These are phyloP conservation scores for Ophiostoma sp. DNA, from an alignment of 2,329 filamentous ascomycete species.

Conservation along the genomic window DNA sequence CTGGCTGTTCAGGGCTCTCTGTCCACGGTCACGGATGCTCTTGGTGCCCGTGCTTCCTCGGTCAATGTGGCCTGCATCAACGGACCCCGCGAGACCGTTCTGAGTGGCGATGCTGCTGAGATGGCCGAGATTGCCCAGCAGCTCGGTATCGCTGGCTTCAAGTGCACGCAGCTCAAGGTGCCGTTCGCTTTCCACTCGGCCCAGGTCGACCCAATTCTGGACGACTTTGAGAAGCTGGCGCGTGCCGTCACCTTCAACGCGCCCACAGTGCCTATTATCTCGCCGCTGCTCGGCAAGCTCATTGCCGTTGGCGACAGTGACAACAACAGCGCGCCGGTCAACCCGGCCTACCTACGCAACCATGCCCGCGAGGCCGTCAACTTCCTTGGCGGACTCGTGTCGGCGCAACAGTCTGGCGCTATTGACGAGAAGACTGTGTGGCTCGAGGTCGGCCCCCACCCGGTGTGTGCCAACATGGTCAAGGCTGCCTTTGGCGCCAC, in stretches of 20 bases:
- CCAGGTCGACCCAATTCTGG: constrained; percentile 56
- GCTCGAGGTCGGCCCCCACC: constrained; percentile 74
- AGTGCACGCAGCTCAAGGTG: constrained; percentile 49
- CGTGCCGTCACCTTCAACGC: constrained; percentile 41
- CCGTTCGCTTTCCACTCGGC: constrained; percentile 57
- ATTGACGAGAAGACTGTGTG: constrained; percentile 68
- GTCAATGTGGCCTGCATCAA: constrained; percentile 71
- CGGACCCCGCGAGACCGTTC: constrained; percentile 70
- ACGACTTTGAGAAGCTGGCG: constrained; percentile 56
- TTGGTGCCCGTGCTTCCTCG: constrained; percentile 43
- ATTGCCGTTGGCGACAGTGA: constrained; percentile 51
- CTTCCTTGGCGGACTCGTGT: constrained; percentile 63
- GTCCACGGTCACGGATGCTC: constrained; percentile 54
- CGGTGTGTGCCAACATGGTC: constrained; percentile 67
- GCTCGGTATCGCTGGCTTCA: constrained; percentile 40
- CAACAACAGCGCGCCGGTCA: constrained; percentile 49
- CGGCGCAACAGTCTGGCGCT: constrained; percentile 57
- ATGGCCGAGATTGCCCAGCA: constrained; percentile 47
- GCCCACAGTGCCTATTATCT: constrained; percentile 63
- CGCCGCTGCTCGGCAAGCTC: constrained; percentile 63
- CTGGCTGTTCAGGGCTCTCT: constrained; percentile 50
- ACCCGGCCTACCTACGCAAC: constrained; percentile 62
- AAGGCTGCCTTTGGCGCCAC: constrained; percentile 60
- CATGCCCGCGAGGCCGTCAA: constrained; percentile 69
- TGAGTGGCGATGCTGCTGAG: constrained; percentile 51